Conservation (phyloP, 305 asterid genomes). For the Fraxinus floribunda region DNA sequence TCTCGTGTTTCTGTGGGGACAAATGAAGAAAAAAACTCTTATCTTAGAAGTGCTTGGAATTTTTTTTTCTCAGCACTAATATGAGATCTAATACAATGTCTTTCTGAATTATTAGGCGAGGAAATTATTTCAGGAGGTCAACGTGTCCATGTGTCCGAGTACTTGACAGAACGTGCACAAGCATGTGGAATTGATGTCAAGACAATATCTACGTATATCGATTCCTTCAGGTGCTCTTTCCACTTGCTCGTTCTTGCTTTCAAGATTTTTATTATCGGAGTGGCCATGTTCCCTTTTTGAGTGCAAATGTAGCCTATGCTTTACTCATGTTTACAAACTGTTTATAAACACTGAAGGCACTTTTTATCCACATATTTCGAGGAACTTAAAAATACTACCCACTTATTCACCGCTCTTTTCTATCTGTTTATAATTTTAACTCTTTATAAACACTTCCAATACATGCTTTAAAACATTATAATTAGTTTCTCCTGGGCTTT, state of each 20-base stretch:
- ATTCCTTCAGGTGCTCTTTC: conserved; percentile 67
- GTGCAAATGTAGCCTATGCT: neutral
- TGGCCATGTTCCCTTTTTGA: neutral
- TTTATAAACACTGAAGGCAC: neutral
- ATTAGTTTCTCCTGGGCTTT: neutral
- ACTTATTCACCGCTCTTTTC: neutral
- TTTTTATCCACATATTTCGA: neutral
- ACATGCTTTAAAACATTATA: neutral
- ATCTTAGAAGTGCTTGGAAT: neutral
- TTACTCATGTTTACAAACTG: neutral
- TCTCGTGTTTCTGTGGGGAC: neutral
- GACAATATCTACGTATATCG: conserved; percentile 75
- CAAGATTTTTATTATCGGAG: neutral
- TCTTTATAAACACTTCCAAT: neutral
- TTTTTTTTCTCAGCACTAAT: neutral
- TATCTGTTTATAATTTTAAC: neutral
- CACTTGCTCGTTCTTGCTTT: neutral
- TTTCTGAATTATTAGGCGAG: conserved; percentile 53
- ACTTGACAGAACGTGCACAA: conserved; percentile 62
- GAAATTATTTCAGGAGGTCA: conserved; percentile 91
- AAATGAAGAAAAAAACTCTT: neutral
- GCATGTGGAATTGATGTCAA: conserved; percentile 65
- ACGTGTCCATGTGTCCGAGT: conserved; percentile 71
- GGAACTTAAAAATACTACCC: neutral
- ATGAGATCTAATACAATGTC: conserved; percentile 33